These are phyloP conservation scores for Stachybotrys echinatus DNA, from an alignment of 2,329 filamentous ascomycete genomes.

Conservation along the genomic window DNA sequence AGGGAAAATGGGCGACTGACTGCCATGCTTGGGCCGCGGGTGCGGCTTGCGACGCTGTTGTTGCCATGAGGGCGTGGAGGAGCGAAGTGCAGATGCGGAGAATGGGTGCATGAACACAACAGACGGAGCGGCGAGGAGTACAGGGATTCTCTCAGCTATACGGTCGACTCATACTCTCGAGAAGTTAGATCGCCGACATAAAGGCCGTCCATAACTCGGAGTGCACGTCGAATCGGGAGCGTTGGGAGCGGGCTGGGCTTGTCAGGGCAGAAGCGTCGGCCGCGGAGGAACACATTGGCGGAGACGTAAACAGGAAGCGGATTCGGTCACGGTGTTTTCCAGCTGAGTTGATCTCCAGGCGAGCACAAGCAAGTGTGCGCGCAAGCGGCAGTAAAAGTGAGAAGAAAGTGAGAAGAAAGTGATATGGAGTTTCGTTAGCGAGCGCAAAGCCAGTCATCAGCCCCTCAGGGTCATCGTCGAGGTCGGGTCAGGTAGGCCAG, in stretches of 20 bases:
- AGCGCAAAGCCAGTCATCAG: background rate
- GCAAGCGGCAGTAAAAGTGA: too few relatives aligned
- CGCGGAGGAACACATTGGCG: conserved; percentile 29
- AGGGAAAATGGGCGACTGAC: conserved; percentile 20
- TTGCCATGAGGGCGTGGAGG: background rate
- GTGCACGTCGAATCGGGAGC: conserved; percentile 13
- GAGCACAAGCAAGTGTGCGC: too few relatives aligned
- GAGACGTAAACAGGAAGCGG: conserved; percentile 10
- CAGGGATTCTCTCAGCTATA: conserved; percentile 14
- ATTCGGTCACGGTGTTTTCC: background rate
- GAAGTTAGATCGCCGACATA: conserved; percentile 18
- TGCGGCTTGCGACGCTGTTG: conserved; percentile 21
- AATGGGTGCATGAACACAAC: background rate
- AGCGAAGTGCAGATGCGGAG: background rate
- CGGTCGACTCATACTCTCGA: conserved; percentile 28
- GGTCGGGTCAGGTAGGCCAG: conserved; percentile 5
- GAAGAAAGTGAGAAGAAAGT: background rate
- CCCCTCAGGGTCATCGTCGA: conserved; percentile 9
- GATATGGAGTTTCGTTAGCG: background rate
- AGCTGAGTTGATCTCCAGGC: background rate
- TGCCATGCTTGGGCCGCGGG: conserved; percentile 33
- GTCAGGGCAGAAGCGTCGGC: conserved; percentile 27
- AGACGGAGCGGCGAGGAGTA: conserved; percentile 1
- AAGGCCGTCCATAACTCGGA: conserved; percentile 28
- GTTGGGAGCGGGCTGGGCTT: conserved; percentile 27